phyloP scores from a whole-genome alignment of 768 basidiomycete genomes.

The Boletus tylopilopsis region DNA sequence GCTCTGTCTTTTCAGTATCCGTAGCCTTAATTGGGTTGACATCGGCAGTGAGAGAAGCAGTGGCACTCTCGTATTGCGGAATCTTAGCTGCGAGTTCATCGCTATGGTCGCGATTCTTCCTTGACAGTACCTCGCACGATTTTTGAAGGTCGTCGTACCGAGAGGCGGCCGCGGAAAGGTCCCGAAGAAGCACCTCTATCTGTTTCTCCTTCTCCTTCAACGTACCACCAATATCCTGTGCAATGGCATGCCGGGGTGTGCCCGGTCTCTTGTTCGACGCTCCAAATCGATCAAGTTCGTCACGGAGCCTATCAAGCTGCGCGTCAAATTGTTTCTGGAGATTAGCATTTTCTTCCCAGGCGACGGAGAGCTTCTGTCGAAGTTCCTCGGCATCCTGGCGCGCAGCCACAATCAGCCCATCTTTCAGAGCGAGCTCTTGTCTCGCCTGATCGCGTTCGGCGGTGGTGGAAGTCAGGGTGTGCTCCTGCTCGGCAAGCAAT shows the following conservation, averaged over 20 bases:
- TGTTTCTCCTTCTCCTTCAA: neutral
- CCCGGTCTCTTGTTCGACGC: too few species aligned
- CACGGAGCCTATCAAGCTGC: neutral
- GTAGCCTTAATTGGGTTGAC: neutral
- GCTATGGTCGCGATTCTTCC: neutral
- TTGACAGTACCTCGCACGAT: too few species aligned
- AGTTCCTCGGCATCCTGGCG: slow-evolving; percentile 1
- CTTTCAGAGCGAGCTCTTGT: neutral
- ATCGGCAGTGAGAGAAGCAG: neutral
- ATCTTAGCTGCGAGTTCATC: slow-evolving; percentile 3
- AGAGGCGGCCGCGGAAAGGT: neutral
- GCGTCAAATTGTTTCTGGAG: neutral
- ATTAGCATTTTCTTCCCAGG: neutral
- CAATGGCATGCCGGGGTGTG: too few species aligned
- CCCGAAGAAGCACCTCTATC: slow-evolving; percentile 3
- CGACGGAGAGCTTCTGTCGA: neutral
- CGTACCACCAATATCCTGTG: neutral
- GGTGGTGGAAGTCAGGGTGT: neutral
- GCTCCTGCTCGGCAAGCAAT: slow-evolving; percentile 5
- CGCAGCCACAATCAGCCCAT: neutral
- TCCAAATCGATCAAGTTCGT: neutral
- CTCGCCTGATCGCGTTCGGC: neutral
- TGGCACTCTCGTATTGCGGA: neutral
- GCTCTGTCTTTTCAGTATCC: neutral
- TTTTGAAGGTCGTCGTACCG: slow-evolving; percentile 2